Percentiles rank a stretch among this genome's conserved stretches.
These are phyloP conservation scores for Lippia alba DNA, from an alignment of 305 asterid genomes.

Conservation along the genomic window DNA sequence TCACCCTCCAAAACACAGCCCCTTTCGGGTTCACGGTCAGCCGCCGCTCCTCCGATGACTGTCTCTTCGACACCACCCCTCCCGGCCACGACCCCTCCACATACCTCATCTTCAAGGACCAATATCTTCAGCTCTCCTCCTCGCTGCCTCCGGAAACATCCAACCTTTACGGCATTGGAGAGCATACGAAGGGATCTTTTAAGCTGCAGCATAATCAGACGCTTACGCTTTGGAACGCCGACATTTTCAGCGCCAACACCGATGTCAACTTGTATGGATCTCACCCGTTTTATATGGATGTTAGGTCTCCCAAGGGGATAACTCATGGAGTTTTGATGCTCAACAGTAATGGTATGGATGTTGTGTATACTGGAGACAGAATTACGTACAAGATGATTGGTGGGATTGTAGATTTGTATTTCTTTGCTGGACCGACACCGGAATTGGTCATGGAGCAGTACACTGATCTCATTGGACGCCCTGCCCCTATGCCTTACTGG, in stretches of 20 bases:
- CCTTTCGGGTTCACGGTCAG: conserved; percentile 72
- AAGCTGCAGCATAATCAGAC: conserved; percentile 61
- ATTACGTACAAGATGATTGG: conserved; percentile 84
- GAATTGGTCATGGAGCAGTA: conserved; percentile 79
- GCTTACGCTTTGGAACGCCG: conserved; percentile 82
- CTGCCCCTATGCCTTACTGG: conserved; percentile 95
- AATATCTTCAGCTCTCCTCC: conserved; percentile 82
- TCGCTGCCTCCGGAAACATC: conserved; percentile 55
- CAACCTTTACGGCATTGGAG: conserved; percentile 81
- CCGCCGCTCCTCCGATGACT: conserved; percentile 67
- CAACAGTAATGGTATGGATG: conserved; percentile 89
- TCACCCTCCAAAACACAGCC: conserved; percentile 67
- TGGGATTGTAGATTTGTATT: conserved; percentile 74
- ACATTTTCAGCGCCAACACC: conserved; percentile 54
- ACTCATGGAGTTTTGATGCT: conserved; percentile 82
- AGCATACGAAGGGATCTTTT: conserved; percentile 79
- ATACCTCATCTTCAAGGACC: conserved; percentile 77
- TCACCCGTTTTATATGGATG: conserved; percentile 87
- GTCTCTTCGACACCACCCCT: conserved; percentile 63
- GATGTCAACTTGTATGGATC: conserved; percentile 83
- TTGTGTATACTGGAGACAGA: conserved; percentile 67
- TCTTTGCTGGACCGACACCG: conserved; percentile 83
- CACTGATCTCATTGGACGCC: conserved; percentile 83
- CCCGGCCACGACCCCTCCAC: conserved; percentile 40
- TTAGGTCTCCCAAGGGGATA: conserved; percentile 64